These are phyloP conservation scores for Corchorus capsularis DNA, from an alignment of 345 rosid species.

Conservation along the genomic window DNA sequence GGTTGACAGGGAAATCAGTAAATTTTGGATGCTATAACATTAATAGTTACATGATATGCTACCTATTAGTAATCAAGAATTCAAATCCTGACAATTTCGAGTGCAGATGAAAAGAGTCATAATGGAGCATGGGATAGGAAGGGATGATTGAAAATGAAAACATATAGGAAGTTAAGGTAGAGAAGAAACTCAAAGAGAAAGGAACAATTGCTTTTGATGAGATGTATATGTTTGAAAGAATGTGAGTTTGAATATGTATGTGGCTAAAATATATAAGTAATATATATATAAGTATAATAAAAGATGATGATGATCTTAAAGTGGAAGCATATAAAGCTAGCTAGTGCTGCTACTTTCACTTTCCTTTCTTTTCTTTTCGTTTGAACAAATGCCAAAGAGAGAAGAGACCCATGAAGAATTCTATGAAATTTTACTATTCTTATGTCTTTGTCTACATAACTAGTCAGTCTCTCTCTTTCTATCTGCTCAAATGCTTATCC, in stretches of 20 bases:
- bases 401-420: neutral
- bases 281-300: neutral
- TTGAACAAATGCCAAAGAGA: conserved; percentile 1
- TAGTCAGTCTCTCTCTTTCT: neutral
- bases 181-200: conserved; percentile 16
- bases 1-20: neutral
- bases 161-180: neutral
- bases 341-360: conserved; percentile 20
- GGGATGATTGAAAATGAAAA: neutral
- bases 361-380: neutral
- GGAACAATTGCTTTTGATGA: conserved; percentile 22
- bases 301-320: conserved; percentile 14
- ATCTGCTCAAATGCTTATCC: neutral
- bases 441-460: neutral
- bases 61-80: too few species aligned
- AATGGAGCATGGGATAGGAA: too few species aligned
- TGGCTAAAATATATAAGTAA: conserved; percentile 11
- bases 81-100: too few species aligned
- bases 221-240: conserved; percentile 12
- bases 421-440: conserved; percentile 1
- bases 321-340: conserved; percentile 17
- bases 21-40: neutral
- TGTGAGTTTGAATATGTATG: conserved; percentile 12
- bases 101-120: too few species aligned
- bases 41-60: too few species aligned